Conservation (phyloP, 345 rosid species). For the Citropsis articulata region DNA sequence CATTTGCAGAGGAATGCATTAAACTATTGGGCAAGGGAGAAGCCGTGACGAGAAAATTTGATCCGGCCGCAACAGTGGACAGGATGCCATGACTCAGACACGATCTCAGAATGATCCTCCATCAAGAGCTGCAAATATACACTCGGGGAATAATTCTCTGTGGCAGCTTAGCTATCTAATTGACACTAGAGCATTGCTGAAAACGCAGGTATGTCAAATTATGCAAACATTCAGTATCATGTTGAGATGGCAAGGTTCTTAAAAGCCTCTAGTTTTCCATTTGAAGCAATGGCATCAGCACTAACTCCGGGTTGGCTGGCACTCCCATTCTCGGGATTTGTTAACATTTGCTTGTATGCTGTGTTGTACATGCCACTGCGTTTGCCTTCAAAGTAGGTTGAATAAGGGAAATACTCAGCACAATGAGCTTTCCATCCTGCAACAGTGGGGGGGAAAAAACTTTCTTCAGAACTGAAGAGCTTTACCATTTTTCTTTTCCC, state of each 20-base stretch:
- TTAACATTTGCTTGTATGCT: slow-evolving; percentile 37
- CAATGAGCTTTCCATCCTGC: slow-evolving; percentile 91
- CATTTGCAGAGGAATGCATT: slow-evolving; percentile 49
- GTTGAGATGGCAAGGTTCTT: slow-evolving; percentile 49
- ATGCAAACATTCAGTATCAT: slow-evolving; percentile 10
- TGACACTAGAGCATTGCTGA: slow-evolving; percentile 4
- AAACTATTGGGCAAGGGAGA: slow-evolving; percentile 19
- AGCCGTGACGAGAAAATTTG: slow-evolving; percentile 2
- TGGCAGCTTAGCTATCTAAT: slow-evolving; percentile 12
- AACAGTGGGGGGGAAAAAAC: background rate
- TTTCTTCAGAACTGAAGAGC: background rate
- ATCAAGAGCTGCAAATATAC: slow-evolving; percentile 8
- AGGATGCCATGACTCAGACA: background rate
- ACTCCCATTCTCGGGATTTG: slow-evolving; percentile 55
- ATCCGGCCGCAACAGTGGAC: slow-evolving; percentile 5
- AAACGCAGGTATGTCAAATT: slow-evolving; percentile 5
- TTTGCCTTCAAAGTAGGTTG: slow-evolving; percentile 78
- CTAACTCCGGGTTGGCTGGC: slow-evolving; percentile 34
- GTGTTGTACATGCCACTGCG: slow-evolving; percentile 57
- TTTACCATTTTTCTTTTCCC: background rate
- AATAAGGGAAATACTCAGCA: slow-evolving; percentile 63
- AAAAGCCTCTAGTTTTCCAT: slow-evolving; percentile 74
- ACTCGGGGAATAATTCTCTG: background rate
- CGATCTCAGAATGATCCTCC: slow-evolving; percentile 10
- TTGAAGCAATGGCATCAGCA: slow-evolving; percentile 42